Base-by-base conservation (phyloP, 768 basidiomycete genomes). In the Amanita thiersii region DNA sequence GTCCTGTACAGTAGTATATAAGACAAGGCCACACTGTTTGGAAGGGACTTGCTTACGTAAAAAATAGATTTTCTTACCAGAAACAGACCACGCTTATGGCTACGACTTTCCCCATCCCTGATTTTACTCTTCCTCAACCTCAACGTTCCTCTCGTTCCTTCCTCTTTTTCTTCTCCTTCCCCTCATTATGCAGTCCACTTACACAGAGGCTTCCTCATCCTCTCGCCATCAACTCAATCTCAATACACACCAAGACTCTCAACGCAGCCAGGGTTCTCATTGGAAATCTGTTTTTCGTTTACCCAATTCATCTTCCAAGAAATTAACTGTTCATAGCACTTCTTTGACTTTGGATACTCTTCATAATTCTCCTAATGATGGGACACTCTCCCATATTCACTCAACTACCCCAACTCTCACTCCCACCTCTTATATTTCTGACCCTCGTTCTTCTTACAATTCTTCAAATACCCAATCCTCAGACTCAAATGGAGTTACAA, bases 201-300 rank as follows among this genome's bases (percentile, higher is more conserved):
- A 14, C 48, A 57, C 29, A 44, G 50, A 47, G 53, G 49, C 17
- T 49, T 49, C 24, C 45, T n/a, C n/a, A n/a, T 55, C 35, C 40
- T 49, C 29, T 29, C 52, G 15, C 44, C 52, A 35, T 23, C 46
- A 38, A 17, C 43, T 31, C 43, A 52, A 45, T 36, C 46, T 39
- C 44, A 29, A 43, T 48, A 29, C 52, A 56, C 45, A 50, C 57
- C 17, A 55, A 53, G 46, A 47, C 54, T 55, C 60, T 33, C 58
- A 61, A 30, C 55, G 56, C 32, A 47, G 55, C 8, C 65, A 62
- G 38, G 59, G 59, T 31, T 51, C 65, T 47, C 55, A 67, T 39
- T 88, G 86, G 86, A 86, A 79, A 61, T 77, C 81, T 15, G 71
- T 86, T 47, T 79, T 88, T 64, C 77, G 83, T 47, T 65, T 86